Conservation (phyloP, 257 asterid genomes). For the Galeopsis tetrahit region DNA sequence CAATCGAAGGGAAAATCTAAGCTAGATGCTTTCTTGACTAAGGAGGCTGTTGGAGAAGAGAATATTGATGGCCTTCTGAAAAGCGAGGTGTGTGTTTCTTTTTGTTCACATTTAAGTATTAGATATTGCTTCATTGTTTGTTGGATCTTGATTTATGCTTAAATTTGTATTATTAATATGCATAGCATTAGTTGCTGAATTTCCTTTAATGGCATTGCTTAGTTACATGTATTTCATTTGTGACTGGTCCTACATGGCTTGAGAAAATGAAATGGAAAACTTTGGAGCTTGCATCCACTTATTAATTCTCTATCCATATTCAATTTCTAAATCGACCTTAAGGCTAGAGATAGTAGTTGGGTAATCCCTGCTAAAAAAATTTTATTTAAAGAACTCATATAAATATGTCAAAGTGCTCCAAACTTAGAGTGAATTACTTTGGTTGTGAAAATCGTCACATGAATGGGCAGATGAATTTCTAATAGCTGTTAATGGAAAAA, state of each 20-base stretch:
- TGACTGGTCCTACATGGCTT: slow-evolving; percentile 1
- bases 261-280: slow-evolving; percentile 16
- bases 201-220: not conserved
- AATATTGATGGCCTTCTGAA: slow-evolving; percentile 45
- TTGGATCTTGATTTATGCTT: slow-evolving; percentile 21
- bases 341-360: not conserved
- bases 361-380: not conserved
- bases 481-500: not conserved
- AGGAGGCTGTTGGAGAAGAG: slow-evolving; percentile 34
- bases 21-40: slow-evolving; percentile 32
- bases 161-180: not conserved
- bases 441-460: slow-evolving; percentile 5
- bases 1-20: slow-evolving; percentile 52
- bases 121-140: not conserved
- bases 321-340: not conserved
- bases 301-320: not conserved
- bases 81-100: slow-evolving; percentile 55
- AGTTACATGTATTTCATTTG: slow-evolving; percentile 7
- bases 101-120: slow-evolving; percentile 7
- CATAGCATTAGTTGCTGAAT: slow-evolving; percentile 10
- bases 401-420: not conserved
- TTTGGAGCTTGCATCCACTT: slow-evolving; percentile 1
- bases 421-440: slow-evolving; percentile 6
- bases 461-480: not conserved
- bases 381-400: not conserved